Base-by-base conservation (phyloP, 208 protist genomes). In the Pavlovales sp. region DNA sequence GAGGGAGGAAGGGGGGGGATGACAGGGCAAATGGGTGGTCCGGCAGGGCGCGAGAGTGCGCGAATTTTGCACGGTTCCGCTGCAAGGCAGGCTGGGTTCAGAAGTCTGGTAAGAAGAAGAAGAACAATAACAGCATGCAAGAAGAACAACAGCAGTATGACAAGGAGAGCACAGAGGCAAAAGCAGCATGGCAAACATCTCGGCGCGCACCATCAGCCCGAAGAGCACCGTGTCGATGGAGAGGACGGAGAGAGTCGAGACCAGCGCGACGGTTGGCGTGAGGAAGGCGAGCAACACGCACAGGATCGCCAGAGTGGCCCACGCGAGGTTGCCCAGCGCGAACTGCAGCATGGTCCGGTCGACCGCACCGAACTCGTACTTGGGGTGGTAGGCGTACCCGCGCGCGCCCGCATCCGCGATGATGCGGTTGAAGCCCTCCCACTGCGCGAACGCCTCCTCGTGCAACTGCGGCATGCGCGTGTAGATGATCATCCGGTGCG, bases 141-240 rank as follows among this genome's bases (percentile, higher is more conserved):
- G n/a, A n/a, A n/a, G n/a, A n/a, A n/a, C n/a, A n/a, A n/a, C n/a
- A n/a, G n/a, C n/a, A n/a, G n/a, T n/a, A n/a, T n/a, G n/a, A n/a
- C n/a, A n/a, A n/a, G n/a, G n/a, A n/a, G n/a, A n/a, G n/a, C n/a
- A n/a, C 44, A 57, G 44, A 7, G 11, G 44, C 7, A 20, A 7
- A 57, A 57, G 44, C 44, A 57, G 44, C 44, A 57, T 57, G 44
- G 44, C 44, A 20, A 7, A 20, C 11, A 20, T 7, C 7, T 7
- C 44, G 44, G 26, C 57, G 26, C 57, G 57, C 57, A 71, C 34
- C 88, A 90, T 90, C 46, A 85, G 32, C 8, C 88, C 88, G n/a
- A 90, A 32, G 32, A 90, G 38, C 18, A 47, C 42, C 5, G 76
- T 36, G 36, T 79, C 75, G 40, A 90, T 79, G n/a, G 30, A 34